Percentiles rank a stretch among this genome's conserved stretches.
Conservation (phyloP, 495 filamentous ascomycete genomes). For the Daldinia bambusicola region DNA sequence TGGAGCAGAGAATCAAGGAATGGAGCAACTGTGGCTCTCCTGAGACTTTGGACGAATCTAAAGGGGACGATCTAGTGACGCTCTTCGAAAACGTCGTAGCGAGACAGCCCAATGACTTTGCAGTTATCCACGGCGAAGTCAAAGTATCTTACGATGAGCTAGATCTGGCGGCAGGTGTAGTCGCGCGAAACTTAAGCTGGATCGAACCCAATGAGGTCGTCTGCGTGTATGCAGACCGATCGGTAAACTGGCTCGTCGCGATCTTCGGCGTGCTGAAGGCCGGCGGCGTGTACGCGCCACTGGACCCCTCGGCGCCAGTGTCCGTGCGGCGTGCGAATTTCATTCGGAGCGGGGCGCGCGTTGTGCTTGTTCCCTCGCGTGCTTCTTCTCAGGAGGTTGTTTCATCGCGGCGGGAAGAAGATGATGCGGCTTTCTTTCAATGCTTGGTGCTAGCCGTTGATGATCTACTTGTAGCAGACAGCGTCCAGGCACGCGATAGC, state of each 20-base stretch:
- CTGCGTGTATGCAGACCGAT: neutral
- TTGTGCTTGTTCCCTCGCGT: neutral
- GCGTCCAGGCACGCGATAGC: neutral
- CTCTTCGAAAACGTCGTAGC: slow-evolving; percentile 2
- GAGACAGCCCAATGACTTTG: neutral
- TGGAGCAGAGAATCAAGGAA: neutral
- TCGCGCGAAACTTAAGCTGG: neutral
- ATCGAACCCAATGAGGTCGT: neutral
- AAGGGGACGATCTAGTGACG: neutral
- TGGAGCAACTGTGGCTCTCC: neutral
- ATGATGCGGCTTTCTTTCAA: neutral
- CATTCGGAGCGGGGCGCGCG: slow-evolving; percentile 1
- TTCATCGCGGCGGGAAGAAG: neutral
- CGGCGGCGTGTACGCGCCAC: neutral
- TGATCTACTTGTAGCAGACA: neutral
- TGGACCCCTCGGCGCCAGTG: slow-evolving; percentile 2
- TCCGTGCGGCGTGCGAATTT: slow-evolving; percentile 5
- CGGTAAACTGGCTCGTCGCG: neutral
- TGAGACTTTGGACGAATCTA: neutral
- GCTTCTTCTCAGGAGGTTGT: slow-evolving; percentile 31
- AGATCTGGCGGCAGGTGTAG: neutral
- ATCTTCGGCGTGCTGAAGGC: slow-evolving; percentile 1
- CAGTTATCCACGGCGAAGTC: neutral
- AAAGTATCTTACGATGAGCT: neutral
- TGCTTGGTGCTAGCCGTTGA: neutral